Percentiles rank a stretch among this genome's conserved stretches.
These are phyloP conservation scores for Phaeodactylum tricornutum DNA, from an alignment of 108 stramenopile genomes.

Conservation along the genomic window DNA sequence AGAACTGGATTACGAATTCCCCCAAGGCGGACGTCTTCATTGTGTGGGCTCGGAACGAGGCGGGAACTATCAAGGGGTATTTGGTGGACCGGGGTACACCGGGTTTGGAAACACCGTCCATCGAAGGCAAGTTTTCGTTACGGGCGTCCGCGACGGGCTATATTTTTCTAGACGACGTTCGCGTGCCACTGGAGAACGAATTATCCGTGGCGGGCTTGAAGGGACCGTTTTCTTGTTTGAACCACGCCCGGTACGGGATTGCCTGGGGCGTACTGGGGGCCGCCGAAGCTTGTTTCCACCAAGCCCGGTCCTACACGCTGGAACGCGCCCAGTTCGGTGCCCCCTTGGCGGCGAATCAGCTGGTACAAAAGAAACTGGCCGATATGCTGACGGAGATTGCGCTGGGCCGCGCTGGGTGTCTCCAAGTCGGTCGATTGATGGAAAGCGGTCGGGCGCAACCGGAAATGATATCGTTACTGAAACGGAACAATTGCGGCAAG, in stretches of 20 bases:
- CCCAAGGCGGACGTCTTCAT: slow-evolving; percentile 92
- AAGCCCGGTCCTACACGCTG: slow-evolving; percentile 78
- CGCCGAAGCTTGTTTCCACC: slow-evolving; percentile 79
- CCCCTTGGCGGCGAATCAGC: slow-evolving; percentile 89
- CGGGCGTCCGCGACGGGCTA: slow-evolving; percentile 83
- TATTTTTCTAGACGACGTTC: slow-evolving; percentile 91
- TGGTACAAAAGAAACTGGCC: slow-evolving; percentile 91
- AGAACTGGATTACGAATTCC: slow-evolving; percentile 97
- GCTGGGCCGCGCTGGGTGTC: slow-evolving; percentile 50
- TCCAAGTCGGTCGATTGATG: slow-evolving; percentile 84
- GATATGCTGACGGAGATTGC: slow-evolving; percentile 89
- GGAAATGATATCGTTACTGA: slow-evolving; percentile 89
- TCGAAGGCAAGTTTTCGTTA: slow-evolving; percentile 87
- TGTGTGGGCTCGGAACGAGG: slow-evolving; percentile 83
- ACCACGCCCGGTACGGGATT: slow-evolving; percentile 94
- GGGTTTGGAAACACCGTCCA: slow-evolving; percentile 73
- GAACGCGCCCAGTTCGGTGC: slow-evolving; percentile 88
- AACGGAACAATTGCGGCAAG: slow-evolving; percentile 91
- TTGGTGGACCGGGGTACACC: slow-evolving; percentile 75
- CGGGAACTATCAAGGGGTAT: slow-evolving; percentile 78
- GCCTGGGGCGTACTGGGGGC: slow-evolving; percentile 93
- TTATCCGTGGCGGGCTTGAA: slow-evolving; percentile 49
- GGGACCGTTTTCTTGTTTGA: slow-evolving; percentile 90
- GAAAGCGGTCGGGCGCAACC: slow-evolving; percentile 64
- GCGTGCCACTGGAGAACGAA: slow-evolving; percentile 51